Conservation (phyloP, 164 flowering plant species). For the Nelumbo lutea region DNA sequence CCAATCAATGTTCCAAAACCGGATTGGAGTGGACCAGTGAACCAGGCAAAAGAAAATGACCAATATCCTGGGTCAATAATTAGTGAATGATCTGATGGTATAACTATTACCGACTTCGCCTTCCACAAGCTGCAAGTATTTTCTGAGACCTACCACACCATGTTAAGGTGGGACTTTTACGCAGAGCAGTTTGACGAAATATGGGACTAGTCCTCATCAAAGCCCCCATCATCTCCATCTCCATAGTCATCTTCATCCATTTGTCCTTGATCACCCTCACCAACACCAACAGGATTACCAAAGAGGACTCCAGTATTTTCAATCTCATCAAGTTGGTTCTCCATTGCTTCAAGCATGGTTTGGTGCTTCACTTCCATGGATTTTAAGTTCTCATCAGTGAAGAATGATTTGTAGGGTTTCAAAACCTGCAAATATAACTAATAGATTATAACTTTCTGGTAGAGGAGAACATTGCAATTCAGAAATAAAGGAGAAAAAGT, state of each 20-base stretch:
- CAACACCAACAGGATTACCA: slow-evolving; percentile 17
- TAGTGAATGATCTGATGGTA: too few relatives aligned
- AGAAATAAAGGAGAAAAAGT: neutral
- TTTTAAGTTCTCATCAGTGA: slow-evolving; percentile 45
- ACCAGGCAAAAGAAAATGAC: too few relatives aligned
- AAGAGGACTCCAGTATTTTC: slow-evolving; percentile 9
- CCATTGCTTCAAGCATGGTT: neutral
- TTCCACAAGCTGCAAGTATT: too few relatives aligned
- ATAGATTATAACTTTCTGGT: neutral
- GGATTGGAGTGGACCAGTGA: too few relatives aligned
- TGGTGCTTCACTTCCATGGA: slow-evolving; percentile 28
- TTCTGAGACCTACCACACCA: too few relatives aligned
- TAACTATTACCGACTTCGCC: too few relatives aligned
- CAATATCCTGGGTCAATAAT: too few relatives aligned
- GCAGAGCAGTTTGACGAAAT: neutral
- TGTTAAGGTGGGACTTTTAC: too few relatives aligned
- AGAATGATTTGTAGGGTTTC: slow-evolving; percentile 58
- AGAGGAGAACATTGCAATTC: neutral
- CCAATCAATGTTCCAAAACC: too few relatives aligned
- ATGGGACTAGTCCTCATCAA: slow-evolving; percentile 31
- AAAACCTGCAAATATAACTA: slow-evolving; percentile 40
- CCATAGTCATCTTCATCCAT: slow-evolving; percentile 32
- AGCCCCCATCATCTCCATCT: slow-evolving; percentile 33
- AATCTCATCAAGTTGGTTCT: slow-evolving; percentile 8
- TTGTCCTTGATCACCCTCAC: slow-evolving; percentile 26